Base-by-base conservation (phyloP, 192 early-diverging fungal species). In the Entophlyctis helioformis region DNA sequence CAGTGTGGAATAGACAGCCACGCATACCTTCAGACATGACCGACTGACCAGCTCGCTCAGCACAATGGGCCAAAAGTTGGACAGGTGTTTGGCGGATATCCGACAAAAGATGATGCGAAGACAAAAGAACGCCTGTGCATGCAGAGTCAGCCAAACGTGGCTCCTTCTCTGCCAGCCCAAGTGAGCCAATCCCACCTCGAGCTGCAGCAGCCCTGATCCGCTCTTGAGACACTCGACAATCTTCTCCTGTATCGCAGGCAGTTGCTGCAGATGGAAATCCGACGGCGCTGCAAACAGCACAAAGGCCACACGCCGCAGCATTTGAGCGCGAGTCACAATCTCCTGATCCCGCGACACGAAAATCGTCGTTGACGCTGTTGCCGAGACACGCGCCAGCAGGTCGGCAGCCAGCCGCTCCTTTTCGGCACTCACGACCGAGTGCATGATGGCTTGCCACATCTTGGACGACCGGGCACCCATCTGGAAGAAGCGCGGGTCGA, bases 61-160 rank as follows among this genome's bases (percentile, higher is more conserved):
- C 5, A 95, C 66, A 24, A 89, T 82, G 1, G 91, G 91, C 88
- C 87, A 91, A 54, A 95, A 86, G 51, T 85, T 90, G 28, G 85
- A 67, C 51, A 95, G 68, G 54, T 87, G 87, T 48, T 83, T 73
- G 19, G 76, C 74, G 7, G 86, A 84, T 32, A 95, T 64, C 13
- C 89, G 71, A 33, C 81, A 78, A 18, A 95, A 57, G 12, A 95
- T 50, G 11, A 90, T 75, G 24, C 91, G 74, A 20, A 95, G 53
- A 48, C 83, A 91, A 7, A 89, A 47, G 48, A 88, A 91, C 16
- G 87, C 84, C 57, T 53, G 13, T 28, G 39, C n/a, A n/a, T n/a
- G n/a, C n/a, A n/a, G n/a, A n/a, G n/a, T n/a, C n/a, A 18, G 13
- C 7, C 15, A 59, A 10, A 15, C 25, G 2, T 32, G 11, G 12